phyloP scores from a whole-genome alignment of 306 rosid genomes.

The Citrullus amarus region DNA sequence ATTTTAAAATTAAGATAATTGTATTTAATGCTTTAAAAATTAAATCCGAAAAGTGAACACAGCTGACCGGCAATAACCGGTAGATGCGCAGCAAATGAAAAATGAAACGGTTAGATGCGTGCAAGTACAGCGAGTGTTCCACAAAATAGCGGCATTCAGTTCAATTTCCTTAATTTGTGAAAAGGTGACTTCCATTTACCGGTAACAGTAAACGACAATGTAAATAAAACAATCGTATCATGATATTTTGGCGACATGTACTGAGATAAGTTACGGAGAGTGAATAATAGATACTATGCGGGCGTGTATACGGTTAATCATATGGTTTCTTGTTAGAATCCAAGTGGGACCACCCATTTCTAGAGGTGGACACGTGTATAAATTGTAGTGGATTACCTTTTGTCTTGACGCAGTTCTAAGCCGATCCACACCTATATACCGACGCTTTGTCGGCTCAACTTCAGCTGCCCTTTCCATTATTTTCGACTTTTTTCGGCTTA shows the following conservation, averaged over 20 bases:
- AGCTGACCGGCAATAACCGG: too few relatives aligned
- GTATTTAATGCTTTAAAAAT: too few relatives aligned
- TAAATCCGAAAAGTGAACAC: too few relatives aligned
- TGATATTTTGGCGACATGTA: not conserved
- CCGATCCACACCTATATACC: not conserved
- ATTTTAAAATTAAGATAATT: too few relatives aligned
- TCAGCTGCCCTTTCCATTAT: not conserved
- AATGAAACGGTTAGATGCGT: not conserved
- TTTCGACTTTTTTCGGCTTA: not conserved
- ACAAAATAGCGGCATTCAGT: not conserved
- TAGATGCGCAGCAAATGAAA: too few relatives aligned
- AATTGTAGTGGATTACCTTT: not conserved
- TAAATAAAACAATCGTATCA: not conserved
- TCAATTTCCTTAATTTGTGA: not conserved
- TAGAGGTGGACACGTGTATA: constrained; percentile 36
- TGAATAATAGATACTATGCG: constrained; percentile 12
- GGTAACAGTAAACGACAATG: not conserved
- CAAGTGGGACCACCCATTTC: constrained; percentile 23
- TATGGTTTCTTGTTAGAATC: constrained; percentile 20
- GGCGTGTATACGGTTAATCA: constrained; percentile 25
- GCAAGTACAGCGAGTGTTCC: not conserved
- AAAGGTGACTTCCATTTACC: not conserved
- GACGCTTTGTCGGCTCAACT: not conserved
- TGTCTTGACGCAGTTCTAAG: constrained; percentile 1
- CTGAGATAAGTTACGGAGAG: constrained; percentile 9